phyloP scores from a whole-genome alignment of 1,284 basidiomycete genomes.

The Anthracocystis walkeri region DNA sequence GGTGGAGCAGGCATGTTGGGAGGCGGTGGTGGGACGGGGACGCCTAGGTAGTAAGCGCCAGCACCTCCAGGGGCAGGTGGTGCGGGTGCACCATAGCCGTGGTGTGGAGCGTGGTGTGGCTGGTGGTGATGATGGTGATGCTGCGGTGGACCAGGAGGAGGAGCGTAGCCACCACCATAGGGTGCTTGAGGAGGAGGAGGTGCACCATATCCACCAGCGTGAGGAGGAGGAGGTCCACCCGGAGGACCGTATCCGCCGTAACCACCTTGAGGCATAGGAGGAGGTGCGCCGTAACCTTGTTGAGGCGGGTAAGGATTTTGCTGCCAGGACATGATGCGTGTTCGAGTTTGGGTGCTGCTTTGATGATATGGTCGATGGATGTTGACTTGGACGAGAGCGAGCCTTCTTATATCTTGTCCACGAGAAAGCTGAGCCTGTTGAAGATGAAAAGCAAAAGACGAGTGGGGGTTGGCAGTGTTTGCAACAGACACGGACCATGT shows the following conservation, averaged over 20 bases:
- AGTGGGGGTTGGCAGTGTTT: not conserved
- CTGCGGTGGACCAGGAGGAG: conserved; percentile 39
- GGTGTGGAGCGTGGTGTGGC: conserved; percentile 40
- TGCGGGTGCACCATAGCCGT: conserved; percentile 51
- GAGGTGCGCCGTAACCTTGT: conserved; percentile 48
- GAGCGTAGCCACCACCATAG: conserved; percentile 33
- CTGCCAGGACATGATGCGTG: conserved; percentile 48
- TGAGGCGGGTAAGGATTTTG: conserved; percentile 48
- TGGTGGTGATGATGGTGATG: conserved; percentile 27
- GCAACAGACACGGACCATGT: not conserved
- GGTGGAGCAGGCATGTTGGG: conserved; percentile 56
- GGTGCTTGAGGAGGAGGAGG: conserved; percentile 39
- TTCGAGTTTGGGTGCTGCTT: not conserved
- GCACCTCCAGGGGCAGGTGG: conserved; percentile 16
- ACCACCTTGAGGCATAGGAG: conserved; percentile 44
- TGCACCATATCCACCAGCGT: conserved; percentile 32
- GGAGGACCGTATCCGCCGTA: conserved; percentile 45
- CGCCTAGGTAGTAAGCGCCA: conserved; percentile 57
- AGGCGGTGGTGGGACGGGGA: conserved; percentile 60
- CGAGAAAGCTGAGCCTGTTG: not conserved
- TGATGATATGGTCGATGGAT: not conserved
- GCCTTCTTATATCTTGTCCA: conserved; percentile 1
- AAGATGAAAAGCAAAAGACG: not conserved
- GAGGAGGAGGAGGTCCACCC: conserved; percentile 26
- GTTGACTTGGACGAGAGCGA: not conserved